These are phyloP conservation scores for Elasticomyces elasticus DNA, from an alignment of 495 filamentous ascomycete species.

Conservation along the genomic window DNA sequence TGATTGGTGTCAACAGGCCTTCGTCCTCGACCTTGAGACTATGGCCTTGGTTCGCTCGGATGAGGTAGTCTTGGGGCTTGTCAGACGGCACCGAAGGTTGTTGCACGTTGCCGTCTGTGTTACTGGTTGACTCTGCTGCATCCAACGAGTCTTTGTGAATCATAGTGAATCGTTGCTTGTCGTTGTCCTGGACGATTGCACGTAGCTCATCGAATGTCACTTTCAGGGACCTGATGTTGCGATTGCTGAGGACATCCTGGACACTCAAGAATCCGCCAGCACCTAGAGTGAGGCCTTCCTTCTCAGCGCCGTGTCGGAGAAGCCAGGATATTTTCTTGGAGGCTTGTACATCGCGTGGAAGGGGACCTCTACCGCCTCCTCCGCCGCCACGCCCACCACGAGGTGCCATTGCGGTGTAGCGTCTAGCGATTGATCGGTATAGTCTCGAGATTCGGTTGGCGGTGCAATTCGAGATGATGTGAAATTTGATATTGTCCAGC, in stretches of 20 bases:
- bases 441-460: background rate
- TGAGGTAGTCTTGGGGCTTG: constrained; percentile 61
- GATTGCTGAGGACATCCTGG: constrained; percentile 62
- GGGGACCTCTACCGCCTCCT: constrained; percentile 26
- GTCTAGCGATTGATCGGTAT: background rate
- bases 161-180: constrained; percentile 85
- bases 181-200: constrained; percentile 59
- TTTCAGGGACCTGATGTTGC: constrained; percentile 55
- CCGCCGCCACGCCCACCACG: background rate
- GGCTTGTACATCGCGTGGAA: constrained; percentile 51
- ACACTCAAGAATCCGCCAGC: constrained; percentile 71
- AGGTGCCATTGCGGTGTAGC: background rate
- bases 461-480: too few relatives aligned
- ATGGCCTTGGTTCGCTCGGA: constrained; percentile 93
- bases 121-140: too few relatives aligned
- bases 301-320: constrained; percentile 72
- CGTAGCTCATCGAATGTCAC: constrained; percentile 66
- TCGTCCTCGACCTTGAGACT: constrained; percentile 58
- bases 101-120: background rate
- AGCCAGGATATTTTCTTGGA: constrained; percentile 74
- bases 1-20: constrained; percentile 58
- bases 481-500: too few relatives aligned
- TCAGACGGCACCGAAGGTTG: constrained; percentile 2
- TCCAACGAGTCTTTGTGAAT: constrained; percentile 31
- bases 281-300: constrained; percentile 66